Conservation (phyloP, 2,329 filamentous ascomycete genomes). For the Sarocladium oryzae region DNA sequence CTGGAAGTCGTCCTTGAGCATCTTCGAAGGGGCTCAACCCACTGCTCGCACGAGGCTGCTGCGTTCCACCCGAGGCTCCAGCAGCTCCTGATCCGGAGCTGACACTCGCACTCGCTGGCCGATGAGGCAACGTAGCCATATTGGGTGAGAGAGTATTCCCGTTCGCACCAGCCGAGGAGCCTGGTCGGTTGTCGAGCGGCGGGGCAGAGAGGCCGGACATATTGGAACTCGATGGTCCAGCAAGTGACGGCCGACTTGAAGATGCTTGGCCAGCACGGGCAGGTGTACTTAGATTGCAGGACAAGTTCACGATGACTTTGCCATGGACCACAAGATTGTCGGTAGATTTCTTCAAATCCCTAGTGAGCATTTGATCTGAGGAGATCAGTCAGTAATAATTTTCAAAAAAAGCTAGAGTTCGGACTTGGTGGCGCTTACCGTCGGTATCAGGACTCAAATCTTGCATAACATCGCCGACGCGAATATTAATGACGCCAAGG, state of each 20-base stretch:
- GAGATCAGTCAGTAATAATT: not conserved
- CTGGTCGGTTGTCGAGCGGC: conserved; percentile 40
- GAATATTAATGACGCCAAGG: conserved; percentile 93
- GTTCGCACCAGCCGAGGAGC: conserved; percentile 45
- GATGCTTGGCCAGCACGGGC: conserved; percentile 43
- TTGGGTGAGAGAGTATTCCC: conserved; percentile 35
- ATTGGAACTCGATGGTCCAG: conserved; percentile 36
- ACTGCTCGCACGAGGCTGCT: conserved; percentile 27
- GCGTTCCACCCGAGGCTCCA: conserved; percentile 24
- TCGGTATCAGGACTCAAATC: conserved; percentile 85
- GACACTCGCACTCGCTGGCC: conserved; percentile 43
- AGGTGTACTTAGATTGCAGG: conserved; percentile 75
- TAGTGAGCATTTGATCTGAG: conserved; percentile 93
- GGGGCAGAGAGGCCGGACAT: conserved; percentile 38
- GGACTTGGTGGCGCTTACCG: conserved; percentile 51
- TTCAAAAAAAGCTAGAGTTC: conserved; percentile 6
- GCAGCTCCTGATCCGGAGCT: conserved; percentile 27
- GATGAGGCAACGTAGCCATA: conserved; percentile 32
- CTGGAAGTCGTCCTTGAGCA: conserved; percentile 82
- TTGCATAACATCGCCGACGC: conserved; percentile 81
- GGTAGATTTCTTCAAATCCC: conserved; percentile 94
- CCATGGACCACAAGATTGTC: conserved; percentile 97
- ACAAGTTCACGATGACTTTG: conserved; percentile 93
- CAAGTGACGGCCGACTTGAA: conserved; percentile 38
- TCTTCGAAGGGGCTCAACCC: conserved; percentile 90